Conservation (phyloP, 2,329 filamentous ascomycete genomes). For the Curvularia spicifera region DNA sequence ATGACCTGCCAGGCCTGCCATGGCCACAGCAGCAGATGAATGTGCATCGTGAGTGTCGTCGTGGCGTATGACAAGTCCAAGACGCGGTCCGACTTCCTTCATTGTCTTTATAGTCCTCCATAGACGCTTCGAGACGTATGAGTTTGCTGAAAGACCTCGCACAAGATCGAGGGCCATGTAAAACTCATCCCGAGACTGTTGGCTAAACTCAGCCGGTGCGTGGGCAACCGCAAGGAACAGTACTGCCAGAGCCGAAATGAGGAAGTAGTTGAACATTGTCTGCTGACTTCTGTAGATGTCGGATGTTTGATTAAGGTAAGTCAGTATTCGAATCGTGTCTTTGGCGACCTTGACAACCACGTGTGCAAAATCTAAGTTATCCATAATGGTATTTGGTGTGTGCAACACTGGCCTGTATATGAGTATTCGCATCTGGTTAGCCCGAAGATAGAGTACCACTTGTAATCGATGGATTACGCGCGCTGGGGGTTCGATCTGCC, state of each 20-base stretch:
- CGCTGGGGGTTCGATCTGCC: constrained; percentile 54
- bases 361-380: constrained; percentile 75
- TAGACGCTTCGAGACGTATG: constrained; percentile 73
- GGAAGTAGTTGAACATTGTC: constrained; percentile 81
- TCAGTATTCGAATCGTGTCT: constrained; percentile 75
- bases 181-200: constrained; percentile 74
- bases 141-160: constrained; percentile 73
- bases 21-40: constrained; percentile 67
- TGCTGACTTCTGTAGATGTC: constrained; percentile 75
- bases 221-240: constrained; percentile 79
- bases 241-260: constrained; percentile 75
- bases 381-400: constrained; percentile 80
- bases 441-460: constrained; percentile 82
- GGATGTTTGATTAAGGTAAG: constrained; percentile 72
- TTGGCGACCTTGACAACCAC: constrained; percentile 76
- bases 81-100: constrained; percentile 72
- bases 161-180: constrained; percentile 79
- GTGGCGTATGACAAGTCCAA: constrained; percentile 63
- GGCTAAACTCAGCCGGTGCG: constrained; percentile 73
- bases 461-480: constrained; percentile 76
- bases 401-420: constrained; percentile 89
- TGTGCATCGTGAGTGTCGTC: constrained; percentile 60
- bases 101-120: constrained; percentile 76
- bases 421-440: constrained; percentile 89
- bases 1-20: constrained; percentile 70